Percentiles rank a stretch among this genome's conserved stretches.
Evolutionary conservation across 345 rosid species (phyloP).

Genomic region (Acer yangbiense): DNA sequence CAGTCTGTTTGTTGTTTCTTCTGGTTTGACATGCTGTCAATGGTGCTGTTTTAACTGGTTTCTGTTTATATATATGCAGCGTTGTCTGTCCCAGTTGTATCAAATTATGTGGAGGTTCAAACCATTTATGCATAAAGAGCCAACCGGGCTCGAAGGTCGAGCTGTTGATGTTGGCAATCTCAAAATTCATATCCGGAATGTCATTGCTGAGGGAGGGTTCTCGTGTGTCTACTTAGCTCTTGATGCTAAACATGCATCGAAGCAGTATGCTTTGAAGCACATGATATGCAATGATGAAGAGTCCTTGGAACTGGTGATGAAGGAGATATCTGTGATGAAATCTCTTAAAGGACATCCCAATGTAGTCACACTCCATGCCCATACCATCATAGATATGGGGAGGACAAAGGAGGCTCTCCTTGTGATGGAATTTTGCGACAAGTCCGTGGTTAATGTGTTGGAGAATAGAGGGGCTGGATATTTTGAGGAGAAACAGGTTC

Average conservation of each 20-base stretch:
- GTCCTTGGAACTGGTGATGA: constrained; percentile 65
- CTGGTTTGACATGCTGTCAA: neutral
- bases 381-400: constrained; percentile 79
- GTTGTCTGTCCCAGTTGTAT: constrained; percentile 20
- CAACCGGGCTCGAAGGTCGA: constrained; percentile 90
- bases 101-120: constrained; percentile 93
- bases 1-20: too few species aligned
- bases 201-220: constrained; percentile 96
- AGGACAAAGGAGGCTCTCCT: constrained; percentile 93
- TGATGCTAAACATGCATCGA: constrained; percentile 64
- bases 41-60: neutral
- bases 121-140: constrained; percentile 79
- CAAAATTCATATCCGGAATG: constrained; percentile 68
- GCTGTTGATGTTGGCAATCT: constrained; percentile 74
- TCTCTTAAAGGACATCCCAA: constrained; percentile 91
- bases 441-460: constrained; percentile 77
- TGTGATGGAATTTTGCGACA: constrained; percentile 91
- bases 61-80: constrained; percentile 32
- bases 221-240: constrained; percentile 88
- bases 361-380: constrained; percentile 66
- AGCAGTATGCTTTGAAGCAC: constrained; percentile 94
- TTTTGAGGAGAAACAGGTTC: constrained; percentile 87
- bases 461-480: constrained; percentile 83
- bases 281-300: constrained; percentile 92
- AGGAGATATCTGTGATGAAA: constrained; percentile 85